Base-by-base conservation (phyloP, 345 rosid genomes). In the Hibiscus tridactylites region DNA sequence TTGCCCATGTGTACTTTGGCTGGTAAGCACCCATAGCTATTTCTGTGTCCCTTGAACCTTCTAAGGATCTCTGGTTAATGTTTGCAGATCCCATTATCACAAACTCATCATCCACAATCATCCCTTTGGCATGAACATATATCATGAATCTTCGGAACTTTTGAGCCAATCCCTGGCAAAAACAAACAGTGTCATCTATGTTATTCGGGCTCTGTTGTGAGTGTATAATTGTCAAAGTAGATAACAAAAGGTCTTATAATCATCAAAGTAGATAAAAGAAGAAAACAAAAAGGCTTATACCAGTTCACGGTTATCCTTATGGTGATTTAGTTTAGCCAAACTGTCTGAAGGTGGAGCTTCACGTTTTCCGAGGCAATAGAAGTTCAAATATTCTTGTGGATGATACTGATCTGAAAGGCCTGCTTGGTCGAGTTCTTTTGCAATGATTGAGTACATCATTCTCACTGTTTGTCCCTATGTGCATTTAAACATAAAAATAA, bases 21-120 rank as follows among this genome's bases (percentile, higher is more conserved):
- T 90, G 92, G 72, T 88, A 86, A 39, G 90, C 88, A 10, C 96
- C 96, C 85, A 86, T 88, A 2, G 89, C 90, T 13, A 90, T 88
- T 75, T 90, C 90, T 0, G 88, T 90, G 77, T 90, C 96, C 66
- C 96, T 82, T 53, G 96, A 83, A 76, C 96, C 96, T 57, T 88
- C 96, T 57, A 90, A 61, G 21, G 96, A 90, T 80, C 96, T 83
- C 78, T 90, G 96, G 77, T 90, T 90, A 57, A 90, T 86, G 75
- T 90, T 90, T 33, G 92, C 92, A 0, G 89, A 90, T 76, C 92
- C 92, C 47, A 90, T 71, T 33, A 90, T 59, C 69, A 87, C 88
- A 70, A 83, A 86, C 72, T 87, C 95, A 72, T 90, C 90, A 47
- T 88, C 92, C 16, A 90, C 96, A 35, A 88, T 75, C 92, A 90